Conservation (phyloP, 257 asterid species). For the Lavandula angustifolia region DNA sequence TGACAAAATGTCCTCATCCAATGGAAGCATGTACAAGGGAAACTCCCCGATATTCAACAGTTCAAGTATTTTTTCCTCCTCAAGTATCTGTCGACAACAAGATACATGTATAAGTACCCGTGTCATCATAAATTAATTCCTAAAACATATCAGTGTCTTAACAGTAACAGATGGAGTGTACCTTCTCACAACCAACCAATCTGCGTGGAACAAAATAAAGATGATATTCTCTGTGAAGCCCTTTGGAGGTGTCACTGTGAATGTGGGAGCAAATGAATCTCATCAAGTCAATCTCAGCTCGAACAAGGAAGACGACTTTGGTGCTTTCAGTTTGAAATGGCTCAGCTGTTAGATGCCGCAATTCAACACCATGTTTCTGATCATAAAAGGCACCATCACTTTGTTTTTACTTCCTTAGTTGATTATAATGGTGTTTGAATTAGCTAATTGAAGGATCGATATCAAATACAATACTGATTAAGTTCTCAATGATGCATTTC, state of each 20-base stretch:
- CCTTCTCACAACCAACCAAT: conserved; percentile 90
- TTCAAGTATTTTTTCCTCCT: conserved; percentile 87
- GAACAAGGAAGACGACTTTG: conserved; percentile 82
- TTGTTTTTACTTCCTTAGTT: neutral
- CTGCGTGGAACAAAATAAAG: conserved; percentile 98
- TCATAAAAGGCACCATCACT: conserved; percentile 25
- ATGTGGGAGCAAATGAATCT: conserved; percentile 76
- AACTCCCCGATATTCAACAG: conserved; percentile 83
- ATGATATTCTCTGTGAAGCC: conserved; percentile 80
- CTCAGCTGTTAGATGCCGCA: conserved; percentile 81
- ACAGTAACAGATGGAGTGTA: conserved; percentile 31
- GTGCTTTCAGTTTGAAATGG: conserved; percentile 84
- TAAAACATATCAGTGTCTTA: conserved; percentile 12
- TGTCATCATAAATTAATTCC: conserved; percentile 13
- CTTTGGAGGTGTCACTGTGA: conserved; percentile 78
- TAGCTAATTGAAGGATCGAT: neutral
- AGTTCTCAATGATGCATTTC: neutral
- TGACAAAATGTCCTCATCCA: conserved; percentile 89
- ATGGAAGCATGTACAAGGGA: conserved; percentile 78
- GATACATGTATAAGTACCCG: neutral
- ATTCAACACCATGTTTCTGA: conserved; percentile 91
- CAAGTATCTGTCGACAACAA: conserved; percentile 62
- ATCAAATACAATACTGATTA: neutral
- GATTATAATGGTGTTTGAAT: conserved; percentile 4
- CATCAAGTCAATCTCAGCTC: conserved; percentile 76